Conservation (phyloP, 495 filamentous ascomycete species). For the Talaromyces borbonicus region DNA sequence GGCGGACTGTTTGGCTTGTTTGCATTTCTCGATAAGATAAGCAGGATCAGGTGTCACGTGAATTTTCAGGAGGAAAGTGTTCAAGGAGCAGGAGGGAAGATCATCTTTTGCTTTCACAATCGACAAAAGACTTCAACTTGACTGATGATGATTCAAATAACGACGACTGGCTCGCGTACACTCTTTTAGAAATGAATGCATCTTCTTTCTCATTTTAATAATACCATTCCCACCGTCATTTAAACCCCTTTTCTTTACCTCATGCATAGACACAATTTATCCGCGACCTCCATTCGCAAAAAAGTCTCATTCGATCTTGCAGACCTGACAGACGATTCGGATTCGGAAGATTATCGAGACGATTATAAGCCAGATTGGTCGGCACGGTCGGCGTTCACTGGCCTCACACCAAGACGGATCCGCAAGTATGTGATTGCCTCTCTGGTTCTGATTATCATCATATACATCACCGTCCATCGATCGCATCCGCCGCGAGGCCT, state of each 20-base stretch:
- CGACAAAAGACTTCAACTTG: too few relatives aligned
- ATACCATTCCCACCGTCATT: not conserved
- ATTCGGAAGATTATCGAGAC: slow-evolving; percentile 7
- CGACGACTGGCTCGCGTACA: not conserved
- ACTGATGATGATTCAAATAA: too few relatives aligned
- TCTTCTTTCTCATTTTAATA: not conserved
- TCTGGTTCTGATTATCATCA: slow-evolving; percentile 21
- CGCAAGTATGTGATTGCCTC: slow-evolving; percentile 28
- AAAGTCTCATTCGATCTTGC: slow-evolving; percentile 9
- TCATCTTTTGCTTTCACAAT: too few relatives aligned
- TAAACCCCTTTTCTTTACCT: not conserved
- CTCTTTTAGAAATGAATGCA: not conserved
- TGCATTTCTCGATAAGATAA: too few relatives aligned
- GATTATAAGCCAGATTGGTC: slow-evolving; percentile 4
- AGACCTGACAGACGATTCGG: slow-evolving; percentile 6
- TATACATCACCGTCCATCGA: slow-evolving; percentile 20
- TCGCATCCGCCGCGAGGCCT: slow-evolving; percentile 16
- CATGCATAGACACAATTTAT: slow-evolving; percentile 7
- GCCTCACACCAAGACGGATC: not conserved
- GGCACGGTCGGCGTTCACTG: not conserved
- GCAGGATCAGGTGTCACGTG: too few relatives aligned
- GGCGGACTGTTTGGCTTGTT: too few relatives aligned
- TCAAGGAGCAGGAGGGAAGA: too few relatives aligned
- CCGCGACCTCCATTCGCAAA: slow-evolving; percentile 6
- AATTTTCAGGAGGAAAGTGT: too few relatives aligned